Percentiles rank a stretch among this genome's conserved stretches.
Conservation (phyloP, 2,329 filamentous ascomycete species). For the Daldinia sp. region DNA sequence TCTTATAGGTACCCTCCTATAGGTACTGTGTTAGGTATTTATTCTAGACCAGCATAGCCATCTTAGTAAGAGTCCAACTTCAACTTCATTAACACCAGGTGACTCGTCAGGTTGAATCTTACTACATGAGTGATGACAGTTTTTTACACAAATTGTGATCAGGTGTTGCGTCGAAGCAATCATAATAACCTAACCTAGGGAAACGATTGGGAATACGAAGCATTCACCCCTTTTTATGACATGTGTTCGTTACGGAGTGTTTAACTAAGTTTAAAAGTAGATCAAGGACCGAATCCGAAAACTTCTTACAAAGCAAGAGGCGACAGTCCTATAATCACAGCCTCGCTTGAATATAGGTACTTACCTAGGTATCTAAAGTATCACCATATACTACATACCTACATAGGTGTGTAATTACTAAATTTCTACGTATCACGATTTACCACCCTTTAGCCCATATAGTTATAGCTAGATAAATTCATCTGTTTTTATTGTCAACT, state of each 20-base stretch:
- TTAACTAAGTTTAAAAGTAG: too few species aligned
- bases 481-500: not conserved
- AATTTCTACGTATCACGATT: not conserved
- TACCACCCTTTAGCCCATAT: not conserved
- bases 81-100: not conserved
- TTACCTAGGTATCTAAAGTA: not conserved
- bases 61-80: not conserved
- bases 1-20: too few species aligned
- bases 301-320: not conserved
- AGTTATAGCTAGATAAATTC: not conserved
- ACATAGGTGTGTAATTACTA: not conserved
- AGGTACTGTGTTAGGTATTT: not conserved
- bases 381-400: not conserved
- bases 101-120: constrained; percentile 12
- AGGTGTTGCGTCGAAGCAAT: not conserved
- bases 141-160: constrained; percentile 1
- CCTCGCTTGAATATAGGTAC: not conserved
- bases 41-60: not conserved
- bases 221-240: not conserved
- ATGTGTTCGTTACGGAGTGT: not conserved
- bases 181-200: too few species aligned
- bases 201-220: not conserved
- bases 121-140: constrained; percentile 13
- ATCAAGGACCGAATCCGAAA: not conserved
- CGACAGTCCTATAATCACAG: not conserved